Conservation (phyloP, 2,329 filamentous ascomycete species). For the Fusarium sp. region DNA sequence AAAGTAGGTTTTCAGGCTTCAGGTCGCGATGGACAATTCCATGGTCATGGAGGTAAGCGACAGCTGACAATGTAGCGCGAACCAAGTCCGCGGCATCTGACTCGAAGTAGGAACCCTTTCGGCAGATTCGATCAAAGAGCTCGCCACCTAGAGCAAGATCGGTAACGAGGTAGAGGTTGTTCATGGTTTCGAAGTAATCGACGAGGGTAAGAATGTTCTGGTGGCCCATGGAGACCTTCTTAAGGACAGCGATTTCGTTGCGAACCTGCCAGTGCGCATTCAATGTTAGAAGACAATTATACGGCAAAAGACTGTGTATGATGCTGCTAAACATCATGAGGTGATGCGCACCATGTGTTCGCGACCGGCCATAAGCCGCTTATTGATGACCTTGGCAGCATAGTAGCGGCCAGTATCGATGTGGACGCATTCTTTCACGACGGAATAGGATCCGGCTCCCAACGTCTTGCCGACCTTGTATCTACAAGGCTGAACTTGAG, state of each 20-base stretch:
- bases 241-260: constrained; percentile 97
- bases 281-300: constrained; percentile 24
- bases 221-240: constrained; percentile 98
- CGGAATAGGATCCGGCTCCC: constrained; percentile 95
- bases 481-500: constrained; percentile 90
- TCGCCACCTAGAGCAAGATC: constrained; percentile 96
- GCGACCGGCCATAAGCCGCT: constrained; percentile 94
- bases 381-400: constrained; percentile 99
- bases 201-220: constrained; percentile 97
- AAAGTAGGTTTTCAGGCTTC: constrained; percentile 96
- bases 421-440: constrained; percentile 98
- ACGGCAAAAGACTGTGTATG: neutral
- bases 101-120: constrained; percentile 98
- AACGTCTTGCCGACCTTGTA: constrained; percentile 99
- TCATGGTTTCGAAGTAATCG: constrained; percentile 99
- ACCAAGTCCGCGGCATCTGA: constrained; percentile 96
- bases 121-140: constrained; percentile 97
- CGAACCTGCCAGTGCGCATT: constrained; percentile 71
- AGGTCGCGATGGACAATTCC: constrained; percentile 98
- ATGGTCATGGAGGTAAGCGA: constrained; percentile 97
- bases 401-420: constrained; percentile 98
- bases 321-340: neutral
- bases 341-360: constrained; percentile 87
- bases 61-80: constrained; percentile 93
- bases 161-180: constrained; percentile 98